Conservation (phyloP, 345 rosid genomes). For the Lumnitzera littorea region DNA sequence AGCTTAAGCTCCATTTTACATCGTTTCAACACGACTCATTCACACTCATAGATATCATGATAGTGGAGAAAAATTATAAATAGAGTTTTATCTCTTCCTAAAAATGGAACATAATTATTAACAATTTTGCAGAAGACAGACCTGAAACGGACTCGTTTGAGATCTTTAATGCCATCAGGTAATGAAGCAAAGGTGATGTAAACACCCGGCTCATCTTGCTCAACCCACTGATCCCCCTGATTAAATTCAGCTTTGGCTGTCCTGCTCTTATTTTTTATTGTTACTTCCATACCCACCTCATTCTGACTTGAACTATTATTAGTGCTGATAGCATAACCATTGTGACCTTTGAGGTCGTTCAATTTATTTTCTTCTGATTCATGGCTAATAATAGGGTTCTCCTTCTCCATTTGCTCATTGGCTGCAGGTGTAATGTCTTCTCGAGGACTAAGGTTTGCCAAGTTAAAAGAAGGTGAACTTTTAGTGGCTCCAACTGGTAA, state of each 20-base stretch:
- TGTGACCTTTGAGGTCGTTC: conserved; percentile 23
- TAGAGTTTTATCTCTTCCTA: too few relatives aligned
- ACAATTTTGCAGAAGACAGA: conserved; percentile 4
- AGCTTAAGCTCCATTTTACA: too few relatives aligned
- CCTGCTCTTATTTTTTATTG: conserved; percentile 29
- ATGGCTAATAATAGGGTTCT: conserved; percentile 18
- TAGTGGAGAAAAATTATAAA: too few relatives aligned
- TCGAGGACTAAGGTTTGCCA: conserved; percentile 26
- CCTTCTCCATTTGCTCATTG: conserved; percentile 20
- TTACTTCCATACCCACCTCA: conserved; percentile 36
- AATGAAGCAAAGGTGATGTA: conserved; percentile 58
- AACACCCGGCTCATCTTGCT: conserved; percentile 74
- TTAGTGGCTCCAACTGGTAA: conserved; percentile 39
- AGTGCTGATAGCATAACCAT: conserved; percentile 26
- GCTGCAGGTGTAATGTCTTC: conserved; percentile 19
- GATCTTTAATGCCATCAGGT: conserved; percentile 67
- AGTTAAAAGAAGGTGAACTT: conserved; percentile 25
- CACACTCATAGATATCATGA: too few relatives aligned
- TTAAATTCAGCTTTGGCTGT: conserved; percentile 33
- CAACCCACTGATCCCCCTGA: conserved; percentile 58
- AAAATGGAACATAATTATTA: too few relatives aligned
- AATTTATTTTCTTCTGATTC: conserved; percentile 28
- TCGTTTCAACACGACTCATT: too few relatives aligned
- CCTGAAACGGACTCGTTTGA: conserved; percentile 83
- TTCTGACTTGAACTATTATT: conserved; percentile 22